phyloP scores from a whole-genome alignment of 768 basidiomycete species.

The Tulasnella sp. region DNA sequence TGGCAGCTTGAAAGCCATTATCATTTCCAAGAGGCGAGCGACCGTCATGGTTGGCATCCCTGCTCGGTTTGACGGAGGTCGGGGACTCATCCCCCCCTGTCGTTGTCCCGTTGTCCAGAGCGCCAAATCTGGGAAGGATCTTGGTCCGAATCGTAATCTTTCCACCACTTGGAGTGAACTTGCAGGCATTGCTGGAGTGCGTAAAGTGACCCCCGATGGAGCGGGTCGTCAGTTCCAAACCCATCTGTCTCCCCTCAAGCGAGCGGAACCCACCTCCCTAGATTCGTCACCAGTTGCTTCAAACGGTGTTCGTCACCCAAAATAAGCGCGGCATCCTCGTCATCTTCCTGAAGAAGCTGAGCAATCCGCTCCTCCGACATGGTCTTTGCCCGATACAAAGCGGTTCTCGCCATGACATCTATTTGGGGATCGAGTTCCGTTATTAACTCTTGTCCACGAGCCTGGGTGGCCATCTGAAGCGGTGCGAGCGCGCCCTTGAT shows the following conservation, averaged over 20 bases:
- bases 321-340: constrained; percentile 32
- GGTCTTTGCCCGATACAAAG: constrained; percentile 24
- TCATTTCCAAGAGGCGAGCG: not conserved
- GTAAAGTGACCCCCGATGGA: not conserved
- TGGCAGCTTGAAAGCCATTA: not conserved
- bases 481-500: constrained; percentile 42
- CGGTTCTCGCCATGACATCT: constrained; percentile 33
- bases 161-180: constrained; percentile 35
- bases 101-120: not conserved
- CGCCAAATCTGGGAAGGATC: constrained; percentile 22
- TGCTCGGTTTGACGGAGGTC: not conserved
- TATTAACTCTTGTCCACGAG: constrained; percentile 31
- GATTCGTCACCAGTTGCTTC: constrained; percentile 33
- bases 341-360: constrained; percentile 15
- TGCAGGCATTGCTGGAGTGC: constrained; percentile 32
- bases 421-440: constrained; percentile 34
- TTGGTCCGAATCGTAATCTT: constrained; percentile 31
- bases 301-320: constrained; percentile 39
- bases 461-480: constrained; percentile 33
- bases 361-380: constrained; percentile 20
- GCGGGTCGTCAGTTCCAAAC: not conserved
- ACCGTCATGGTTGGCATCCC: not conserved
- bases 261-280: constrained; percentile 30
- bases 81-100: too few species aligned
- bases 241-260: too few species aligned